These are phyloP conservation scores for Spathaspora hagerdaliae DNA, from an alignment of 805 yeast genomes.

Conservation along the genomic window DNA sequence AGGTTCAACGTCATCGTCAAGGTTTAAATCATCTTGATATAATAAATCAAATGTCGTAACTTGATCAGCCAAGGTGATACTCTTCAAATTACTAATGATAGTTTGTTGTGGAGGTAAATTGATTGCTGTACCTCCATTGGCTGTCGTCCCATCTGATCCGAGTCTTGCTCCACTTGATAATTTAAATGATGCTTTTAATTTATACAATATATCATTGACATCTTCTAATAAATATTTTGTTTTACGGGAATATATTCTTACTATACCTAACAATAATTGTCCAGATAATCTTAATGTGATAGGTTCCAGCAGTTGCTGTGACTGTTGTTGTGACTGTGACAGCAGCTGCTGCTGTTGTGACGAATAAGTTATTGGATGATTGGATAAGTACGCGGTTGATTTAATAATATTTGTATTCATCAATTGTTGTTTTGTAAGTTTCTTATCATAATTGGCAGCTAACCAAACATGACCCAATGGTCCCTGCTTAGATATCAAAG, in stretches of 20 bases:
- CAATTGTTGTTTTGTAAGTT: constrained; percentile 66
- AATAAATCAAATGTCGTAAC: constrained; percentile 74
- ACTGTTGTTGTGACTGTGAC: not conserved
- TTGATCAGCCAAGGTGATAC: constrained; percentile 67
- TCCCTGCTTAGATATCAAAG: constrained; percentile 62
- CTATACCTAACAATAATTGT: constrained; percentile 81
- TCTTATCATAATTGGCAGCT: constrained; percentile 84
- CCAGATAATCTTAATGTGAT: constrained; percentile 81
- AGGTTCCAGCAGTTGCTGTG: constrained; percentile 39
- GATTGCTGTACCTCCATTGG: constrained; percentile 39
- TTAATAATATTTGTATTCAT: constrained; percentile 66
- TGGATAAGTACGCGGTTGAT: constrained; percentile 30
- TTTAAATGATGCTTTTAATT: constrained; percentile 64
- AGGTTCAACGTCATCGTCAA: constrained; percentile 21
- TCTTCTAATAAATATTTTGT: constrained; percentile 82
- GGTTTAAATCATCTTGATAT: constrained; percentile 53
- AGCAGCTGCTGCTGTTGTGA: not conserved
- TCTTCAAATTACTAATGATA: constrained; percentile 54
- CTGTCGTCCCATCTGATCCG: constrained; percentile 13
- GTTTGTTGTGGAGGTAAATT: constrained; percentile 60
- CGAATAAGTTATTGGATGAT: not conserved
- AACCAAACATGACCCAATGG: constrained; percentile 90
- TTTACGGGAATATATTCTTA: constrained; percentile 79
- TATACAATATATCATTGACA: constrained; percentile 69
- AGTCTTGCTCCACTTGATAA: constrained; percentile 29